A percentile compares a stretch with the other conserved stretches of the same genome.
Evolutionary conservation across 202 grass and related monocot genomes (phyloP).

Genomic region (Hordeum pubiflorum): DNA sequence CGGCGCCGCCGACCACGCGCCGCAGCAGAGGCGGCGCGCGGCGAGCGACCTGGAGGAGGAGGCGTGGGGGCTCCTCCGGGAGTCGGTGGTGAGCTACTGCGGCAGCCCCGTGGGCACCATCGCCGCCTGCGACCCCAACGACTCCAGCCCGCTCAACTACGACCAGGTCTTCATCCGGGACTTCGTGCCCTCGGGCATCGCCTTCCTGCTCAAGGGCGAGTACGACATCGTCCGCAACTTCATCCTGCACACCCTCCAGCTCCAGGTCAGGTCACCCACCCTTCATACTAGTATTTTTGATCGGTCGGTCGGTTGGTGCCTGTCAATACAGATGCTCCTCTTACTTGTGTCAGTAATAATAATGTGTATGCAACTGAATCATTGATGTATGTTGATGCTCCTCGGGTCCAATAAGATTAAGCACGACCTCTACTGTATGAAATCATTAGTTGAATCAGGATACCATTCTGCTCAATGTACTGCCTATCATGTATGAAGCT

Average conservation of each 20-base stretch:
- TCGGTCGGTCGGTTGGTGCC: not conserved
- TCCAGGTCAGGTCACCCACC: conserved; percentile 45
- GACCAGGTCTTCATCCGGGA: conserved; percentile 89
- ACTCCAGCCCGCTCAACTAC: conserved; percentile 67
- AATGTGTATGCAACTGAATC: not conserved
- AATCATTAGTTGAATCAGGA: not conserved
- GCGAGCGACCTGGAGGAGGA: conserved; percentile 44
- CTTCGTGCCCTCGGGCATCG: conserved; percentile 78
- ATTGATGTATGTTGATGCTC: not conserved
- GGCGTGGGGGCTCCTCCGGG: conserved; percentile 58
- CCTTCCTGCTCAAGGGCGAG: conserved; percentile 80
- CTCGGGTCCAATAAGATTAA: not conserved
- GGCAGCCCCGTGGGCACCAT: conserved; percentile 78
- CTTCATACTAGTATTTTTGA: not conserved
- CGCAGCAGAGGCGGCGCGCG: conserved; percentile 10
- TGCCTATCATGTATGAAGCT: not conserved
- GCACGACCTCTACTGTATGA: not conserved
- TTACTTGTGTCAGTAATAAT: not conserved
- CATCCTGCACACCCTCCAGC: conserved; percentile 87
- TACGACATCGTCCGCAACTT: conserved; percentile 83
- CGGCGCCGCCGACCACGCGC: not conserved
- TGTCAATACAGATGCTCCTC: not conserved
- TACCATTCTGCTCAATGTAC: not conserved
- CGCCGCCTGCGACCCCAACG: conserved; percentile 70
- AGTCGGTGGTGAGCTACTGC: conserved; percentile 64